phyloP scores from a whole-genome alignment of 768 basidiomycete species.

The Calocera viscosa region DNA sequence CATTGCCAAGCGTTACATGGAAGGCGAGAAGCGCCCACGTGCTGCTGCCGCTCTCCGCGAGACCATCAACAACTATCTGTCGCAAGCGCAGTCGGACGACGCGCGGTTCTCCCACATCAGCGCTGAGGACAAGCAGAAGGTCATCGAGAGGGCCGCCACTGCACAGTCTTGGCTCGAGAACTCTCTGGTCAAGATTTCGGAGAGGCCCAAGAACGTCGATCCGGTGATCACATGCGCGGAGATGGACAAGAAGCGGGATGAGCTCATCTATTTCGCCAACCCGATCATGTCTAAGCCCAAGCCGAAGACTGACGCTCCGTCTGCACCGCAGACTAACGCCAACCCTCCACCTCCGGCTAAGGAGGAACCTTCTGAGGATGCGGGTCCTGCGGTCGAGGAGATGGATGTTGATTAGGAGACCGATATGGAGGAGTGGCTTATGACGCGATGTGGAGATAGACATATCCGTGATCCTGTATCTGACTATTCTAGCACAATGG shows the following conservation, averaged over 20 bases:
- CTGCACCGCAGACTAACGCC: constrained; percentile 17
- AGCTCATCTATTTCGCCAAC: constrained; percentile 75
- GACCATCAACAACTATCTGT: constrained; percentile 73
- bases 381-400: constrained; percentile 24
- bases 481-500: constrained; percentile 1
- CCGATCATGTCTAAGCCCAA: constrained; percentile 87
- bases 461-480: background rate
- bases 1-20: constrained; percentile 68
- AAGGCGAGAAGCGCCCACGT: constrained; percentile 65
- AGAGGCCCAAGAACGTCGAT: constrained; percentile 79
- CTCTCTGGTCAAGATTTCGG: constrained; percentile 71
- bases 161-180: constrained; percentile 95
- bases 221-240: constrained; percentile 71
- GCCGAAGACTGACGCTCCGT: constrained; percentile 58
- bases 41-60: constrained; percentile 70
- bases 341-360: constrained; percentile 16
- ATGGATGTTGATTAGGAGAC: constrained; percentile 26
- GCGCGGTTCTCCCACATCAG: constrained; percentile 85
- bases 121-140: constrained; percentile 69
- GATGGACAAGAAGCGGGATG: constrained; percentile 83
- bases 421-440: background rate
- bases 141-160: constrained; percentile 82
- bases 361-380: constrained; percentile 18
- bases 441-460: background rate
- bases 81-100: constrained; percentile 68